A percentile compares a stretch with the other conserved stretches of the same genome.
Evolutionary conservation across 2,329 filamentous ascomycete species (phyloP).

Genomic region (Sarocladium brachiariae): DNA sequence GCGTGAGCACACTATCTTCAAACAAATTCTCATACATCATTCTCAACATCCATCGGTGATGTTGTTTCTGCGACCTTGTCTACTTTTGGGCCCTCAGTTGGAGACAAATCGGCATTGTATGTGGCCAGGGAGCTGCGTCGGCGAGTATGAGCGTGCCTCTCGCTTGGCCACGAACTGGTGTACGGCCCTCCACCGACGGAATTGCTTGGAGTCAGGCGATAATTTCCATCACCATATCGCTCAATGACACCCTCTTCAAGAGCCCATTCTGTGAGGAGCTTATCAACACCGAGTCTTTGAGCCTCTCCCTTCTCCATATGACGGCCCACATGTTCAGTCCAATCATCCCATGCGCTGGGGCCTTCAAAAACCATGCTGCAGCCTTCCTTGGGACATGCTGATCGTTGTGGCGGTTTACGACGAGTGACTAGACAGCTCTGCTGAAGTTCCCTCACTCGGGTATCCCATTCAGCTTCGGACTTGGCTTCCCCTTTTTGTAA

Average conservation of each 20-base stretch:
- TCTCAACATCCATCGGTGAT: not conserved
- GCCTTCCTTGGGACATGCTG: constrained; percentile 63
- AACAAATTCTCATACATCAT: constrained; percentile 1
- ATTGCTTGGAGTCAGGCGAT: constrained; percentile 32
- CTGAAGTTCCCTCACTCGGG: constrained; percentile 63
- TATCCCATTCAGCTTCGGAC: constrained; percentile 56
- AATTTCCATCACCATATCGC: constrained; percentile 47
- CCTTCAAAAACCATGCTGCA: constrained; percentile 69
- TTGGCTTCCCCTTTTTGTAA: constrained; percentile 51
- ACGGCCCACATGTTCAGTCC: constrained; percentile 85
- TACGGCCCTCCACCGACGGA: constrained; percentile 9
- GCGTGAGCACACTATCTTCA: constrained; percentile 7
- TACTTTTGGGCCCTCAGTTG: not conserved
- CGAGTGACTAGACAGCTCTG: constrained; percentile 65
- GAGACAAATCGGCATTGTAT: not conserved
- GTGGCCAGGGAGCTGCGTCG: not conserved
- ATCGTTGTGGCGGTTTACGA: constrained; percentile 62
- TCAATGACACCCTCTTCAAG: constrained; percentile 59
- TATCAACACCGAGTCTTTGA: constrained; percentile 48
- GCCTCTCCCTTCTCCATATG: constrained; percentile 76
- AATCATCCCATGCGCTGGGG: constrained; percentile 73
- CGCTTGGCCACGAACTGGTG: constrained; percentile 14
- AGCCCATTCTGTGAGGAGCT: constrained; percentile 53
- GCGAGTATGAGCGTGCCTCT: constrained; percentile 1
- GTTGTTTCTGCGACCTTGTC: not conserved